phyloP scores from a whole-genome alignment of 2,329 filamentous ascomycete species.

The Pleoardoris graminearum region DNA sequence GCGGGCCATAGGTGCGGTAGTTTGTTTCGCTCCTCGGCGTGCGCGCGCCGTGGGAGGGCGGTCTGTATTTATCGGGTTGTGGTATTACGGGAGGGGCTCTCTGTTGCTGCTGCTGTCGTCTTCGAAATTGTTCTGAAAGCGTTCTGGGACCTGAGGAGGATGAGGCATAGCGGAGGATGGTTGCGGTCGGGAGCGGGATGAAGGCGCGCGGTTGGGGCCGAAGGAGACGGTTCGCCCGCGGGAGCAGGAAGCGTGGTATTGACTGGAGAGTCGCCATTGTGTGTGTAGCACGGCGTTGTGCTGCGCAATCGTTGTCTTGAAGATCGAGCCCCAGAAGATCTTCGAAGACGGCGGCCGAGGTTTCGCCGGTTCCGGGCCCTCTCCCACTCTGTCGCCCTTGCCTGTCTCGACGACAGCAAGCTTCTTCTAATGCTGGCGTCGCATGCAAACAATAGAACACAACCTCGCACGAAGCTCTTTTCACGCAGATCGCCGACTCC shows the following conservation, averaged over 20 bases:
- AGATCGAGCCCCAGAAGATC: conserved; percentile 15
- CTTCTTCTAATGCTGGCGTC: background rate
- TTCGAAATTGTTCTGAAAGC: conserved; percentile 37
- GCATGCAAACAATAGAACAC: background rate
- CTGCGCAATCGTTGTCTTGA: conserved; percentile 21
- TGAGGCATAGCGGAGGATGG: conserved; percentile 39
- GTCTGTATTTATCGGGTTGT: conserved; percentile 86
- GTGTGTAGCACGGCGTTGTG: conserved; percentile 17
- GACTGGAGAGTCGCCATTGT: conserved; percentile 39
- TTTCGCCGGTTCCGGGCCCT: conserved; percentile 1
- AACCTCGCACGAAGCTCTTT: background rate
- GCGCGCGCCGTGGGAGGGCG: conserved; percentile 82
- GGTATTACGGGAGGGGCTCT: conserved; percentile 62
- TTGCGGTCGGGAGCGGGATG: conserved; percentile 19
- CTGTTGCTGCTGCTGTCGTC: conserved; percentile 37
- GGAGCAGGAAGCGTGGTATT: conserved; percentile 42
- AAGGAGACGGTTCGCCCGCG: conserved; percentile 29
- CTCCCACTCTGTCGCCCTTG: background rate
- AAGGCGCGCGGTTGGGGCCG: conserved; percentile 26
- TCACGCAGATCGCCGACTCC: background rate
- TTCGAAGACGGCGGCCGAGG: conserved; percentile 15
- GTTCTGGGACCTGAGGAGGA: conserved; percentile 23
- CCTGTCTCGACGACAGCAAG: background rate
- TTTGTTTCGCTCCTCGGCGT: conserved; percentile 59
- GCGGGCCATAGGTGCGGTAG: conserved; percentile 74